Conservation (phyloP, 2,329 filamentous ascomycete species). For the Apiospora aurea region DNA sequence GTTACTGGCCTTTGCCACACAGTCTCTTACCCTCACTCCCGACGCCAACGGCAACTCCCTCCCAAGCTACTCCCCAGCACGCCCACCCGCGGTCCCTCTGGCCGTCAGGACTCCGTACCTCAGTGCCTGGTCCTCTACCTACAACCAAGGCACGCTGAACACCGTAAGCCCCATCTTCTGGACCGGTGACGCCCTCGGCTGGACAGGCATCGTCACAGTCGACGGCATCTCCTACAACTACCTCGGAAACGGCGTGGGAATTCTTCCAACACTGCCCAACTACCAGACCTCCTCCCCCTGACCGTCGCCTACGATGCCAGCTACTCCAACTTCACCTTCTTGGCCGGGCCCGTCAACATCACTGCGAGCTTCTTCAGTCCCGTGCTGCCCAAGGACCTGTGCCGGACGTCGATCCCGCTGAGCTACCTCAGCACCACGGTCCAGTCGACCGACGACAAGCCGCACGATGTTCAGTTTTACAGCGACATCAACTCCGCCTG, state of each 20-base stretch:
- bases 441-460: conserved; percentile 54
- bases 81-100: conserved; percentile 62
- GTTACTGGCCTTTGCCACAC: neutral
- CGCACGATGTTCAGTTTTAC: conserved; percentile 68
- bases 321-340: conserved; percentile 55
- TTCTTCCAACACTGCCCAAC: conserved; percentile 42
- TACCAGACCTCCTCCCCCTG: conserved; percentile 46
- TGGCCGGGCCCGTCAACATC: conserved; percentile 42
- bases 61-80: conserved; percentile 54
- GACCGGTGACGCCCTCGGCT: conserved; percentile 62
- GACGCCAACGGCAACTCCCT: neutral
- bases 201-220: conserved; percentile 55
- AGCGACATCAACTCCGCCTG: conserved; percentile 76
- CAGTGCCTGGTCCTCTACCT: conserved; percentile 67
- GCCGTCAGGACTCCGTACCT: conserved; percentile 65
- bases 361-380: conserved; percentile 70
- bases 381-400: conserved; percentile 78
- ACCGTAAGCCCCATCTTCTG: conserved; percentile 81
- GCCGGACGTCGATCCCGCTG: conserved; percentile 80
- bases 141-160: conserved; percentile 74
- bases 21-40: neutral
- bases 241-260: conserved; percentile 52
- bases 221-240: conserved; percentile 51
- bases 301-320: conserved; percentile 53
- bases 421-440: conserved; percentile 77